These are phyloP conservation scores for Botryotinia convoluta DNA, from an alignment of 2,329 filamentous ascomycete genomes.

Conservation along the genomic window DNA sequence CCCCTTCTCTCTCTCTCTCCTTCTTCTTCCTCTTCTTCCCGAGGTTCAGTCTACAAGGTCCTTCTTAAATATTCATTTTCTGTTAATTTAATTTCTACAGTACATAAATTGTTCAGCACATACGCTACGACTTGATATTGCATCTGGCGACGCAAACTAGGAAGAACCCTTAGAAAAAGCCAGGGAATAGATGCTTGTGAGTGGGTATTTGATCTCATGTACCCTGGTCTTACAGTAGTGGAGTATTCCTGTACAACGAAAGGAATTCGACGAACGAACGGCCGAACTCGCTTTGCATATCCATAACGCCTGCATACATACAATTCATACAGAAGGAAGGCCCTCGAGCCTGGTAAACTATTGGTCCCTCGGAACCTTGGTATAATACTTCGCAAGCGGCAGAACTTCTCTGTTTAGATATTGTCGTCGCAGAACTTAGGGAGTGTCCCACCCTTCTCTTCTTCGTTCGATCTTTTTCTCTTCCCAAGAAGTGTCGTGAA, in stretches of 20 bases:
- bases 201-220: conserved; percentile 21
- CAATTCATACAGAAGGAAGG: conserved; percentile 17
- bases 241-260: conserved; percentile 17
- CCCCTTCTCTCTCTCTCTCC: not conserved
- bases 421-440: conserved; percentile 22
- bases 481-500: conserved; percentile 23
- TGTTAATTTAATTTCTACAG: conserved; percentile 5
- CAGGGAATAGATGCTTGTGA: conserved; percentile 19
- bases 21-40: not conserved
- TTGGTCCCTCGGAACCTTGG: conserved; percentile 17
- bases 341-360: conserved; percentile 14
- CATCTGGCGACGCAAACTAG: conserved; percentile 16
- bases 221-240: conserved; percentile 20
- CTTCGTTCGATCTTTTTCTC: not conserved
- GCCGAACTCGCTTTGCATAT: conserved; percentile 20
- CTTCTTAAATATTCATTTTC: not conserved
- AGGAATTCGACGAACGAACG: conserved; percentile 19
- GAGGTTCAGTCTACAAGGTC: not conserved
- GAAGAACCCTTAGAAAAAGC: conserved; percentile 18
- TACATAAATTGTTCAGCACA: conserved; percentile 8
- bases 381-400: conserved; percentile 18
- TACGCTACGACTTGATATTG: conserved; percentile 13
- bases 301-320: conserved; percentile 18
- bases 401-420: conserved; percentile 21
- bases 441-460: conserved; percentile 7